These are phyloP conservation scores for Yamadazyma songkhlaensis DNA, from an alignment of 1,139 yeast species.

Conservation along the genomic window DNA sequence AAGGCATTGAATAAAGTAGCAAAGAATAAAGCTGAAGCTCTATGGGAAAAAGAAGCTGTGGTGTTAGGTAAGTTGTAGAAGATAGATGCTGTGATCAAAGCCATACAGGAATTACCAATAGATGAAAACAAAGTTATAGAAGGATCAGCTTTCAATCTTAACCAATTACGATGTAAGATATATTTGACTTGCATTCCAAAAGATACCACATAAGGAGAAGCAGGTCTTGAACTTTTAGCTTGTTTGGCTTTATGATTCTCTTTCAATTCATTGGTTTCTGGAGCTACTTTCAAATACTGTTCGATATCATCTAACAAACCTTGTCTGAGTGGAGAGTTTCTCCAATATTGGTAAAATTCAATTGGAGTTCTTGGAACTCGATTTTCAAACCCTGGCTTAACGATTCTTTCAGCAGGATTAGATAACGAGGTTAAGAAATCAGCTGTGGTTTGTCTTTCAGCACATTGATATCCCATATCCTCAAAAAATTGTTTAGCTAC, in stretches of 20 bases:
- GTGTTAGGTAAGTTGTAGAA: slow-evolving; percentile 56
- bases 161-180: slow-evolving; percentile 57
- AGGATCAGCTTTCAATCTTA: slow-evolving; percentile 65
- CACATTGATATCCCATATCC: slow-evolving; percentile 54
- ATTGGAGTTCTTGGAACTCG: slow-evolving; percentile 65
- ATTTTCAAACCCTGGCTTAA: slow-evolving; percentile 50
- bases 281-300: slow-evolving; percentile 20
- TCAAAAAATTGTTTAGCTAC: slow-evolving; percentile 42
- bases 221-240: slow-evolving; percentile 48
- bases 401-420: slow-evolving; percentile 45
- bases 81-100: slow-evolving; percentile 69
- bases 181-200: slow-evolving; percentile 63
- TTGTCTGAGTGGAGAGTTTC: slow-evolving; percentile 50
- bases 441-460: slow-evolving; percentile 74
- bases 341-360: slow-evolving; percentile 70
- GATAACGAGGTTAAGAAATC: slow-evolving; percentile 65
- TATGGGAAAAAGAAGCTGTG: slow-evolving; percentile 53
- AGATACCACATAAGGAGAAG: slow-evolving; percentile 66
- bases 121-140: slow-evolving; percentile 60
- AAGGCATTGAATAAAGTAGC: slow-evolving; percentile 77
- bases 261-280: slow-evolving; percentile 15
- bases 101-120: slow-evolving; percentile 68
- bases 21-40: slow-evolving; percentile 75
- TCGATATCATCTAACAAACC: slow-evolving; percentile 33
- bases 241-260: slow-evolving; percentile 58